Evolutionary conservation across 192 early-diverging fungal genomes (phyloP), one percentile per base, ranked within the genome.

Genomic region (Mortierella hygrophila): DNA sequence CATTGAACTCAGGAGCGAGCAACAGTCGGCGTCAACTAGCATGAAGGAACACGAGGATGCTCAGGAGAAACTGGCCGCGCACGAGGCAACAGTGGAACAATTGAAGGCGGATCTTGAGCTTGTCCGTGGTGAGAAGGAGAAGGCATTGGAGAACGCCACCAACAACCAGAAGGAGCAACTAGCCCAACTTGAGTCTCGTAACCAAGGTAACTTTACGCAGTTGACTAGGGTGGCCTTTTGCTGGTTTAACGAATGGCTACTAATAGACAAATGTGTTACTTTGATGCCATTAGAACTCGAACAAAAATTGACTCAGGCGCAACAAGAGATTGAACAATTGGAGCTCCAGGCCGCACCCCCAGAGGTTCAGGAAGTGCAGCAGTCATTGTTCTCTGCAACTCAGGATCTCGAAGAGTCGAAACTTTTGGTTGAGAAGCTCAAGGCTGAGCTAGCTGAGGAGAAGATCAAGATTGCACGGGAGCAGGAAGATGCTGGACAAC

Each of bases 401-500:
- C 84, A 86, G 44, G 84, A 86, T 46, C 26, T 86, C 4, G 84
- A 81, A 29, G 78, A 80, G 10, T 75, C 57, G 4, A 86, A 86
- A n/a, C 32, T 54, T 1, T n/a, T 26, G 29, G 57, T 38, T 3
- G 70, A 73, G 37, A 81, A 74, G 37, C 35, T 86, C 5, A 72
- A 44, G 7, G 18, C 49, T 2, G 79, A 86, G 0, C 47, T 86
- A 3, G 40, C 65, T 1, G 71, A 81, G 23, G 84, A 86, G 47
- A 86, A 81, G 68, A 54, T 41, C 63, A 86, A 86, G 68, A 72
- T 86, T 9, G 21, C 72, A 6, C 52, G 79, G 11, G 84, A 86
- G 29, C 84, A 86, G 54, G 84, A 86, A 54, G 84, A 86, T 41
- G 68, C 84, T 3, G 79, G 84, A 1, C 74, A 86, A n/a, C 76